Evolutionary conservation across 2,329 filamentous ascomycete genomes (phyloP).

Genomic region (Colletotrichum spinosum): DNA sequence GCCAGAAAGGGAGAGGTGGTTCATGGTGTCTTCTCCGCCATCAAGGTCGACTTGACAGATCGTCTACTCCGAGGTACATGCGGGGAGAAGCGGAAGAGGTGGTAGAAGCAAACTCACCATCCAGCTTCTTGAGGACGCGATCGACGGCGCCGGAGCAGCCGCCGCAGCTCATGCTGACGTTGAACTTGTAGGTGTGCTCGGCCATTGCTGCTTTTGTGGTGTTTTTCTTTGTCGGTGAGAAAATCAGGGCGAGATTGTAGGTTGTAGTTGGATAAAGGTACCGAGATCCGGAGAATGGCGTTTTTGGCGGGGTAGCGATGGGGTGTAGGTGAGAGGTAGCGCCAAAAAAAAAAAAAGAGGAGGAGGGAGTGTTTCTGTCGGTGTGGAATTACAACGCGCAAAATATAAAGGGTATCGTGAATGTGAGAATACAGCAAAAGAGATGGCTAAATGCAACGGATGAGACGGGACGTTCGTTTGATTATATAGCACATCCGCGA

Average conservation of each 20-base stretch:
- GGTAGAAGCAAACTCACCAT: conserved; percentile 68
- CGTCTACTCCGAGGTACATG: too few relatives aligned
- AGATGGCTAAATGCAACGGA: too few relatives aligned
- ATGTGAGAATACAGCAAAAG: background rate
- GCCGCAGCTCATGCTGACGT: conserved; percentile 92
- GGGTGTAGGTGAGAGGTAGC: conserved; percentile 3
- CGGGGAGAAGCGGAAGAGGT: background rate
- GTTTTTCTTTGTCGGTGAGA: conserved; percentile 14
- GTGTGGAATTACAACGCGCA: too few relatives aligned
- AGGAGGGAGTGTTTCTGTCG: conserved; percentile 20
- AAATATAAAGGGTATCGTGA: conserved; percentile 18
- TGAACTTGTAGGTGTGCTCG: conserved; percentile 95
- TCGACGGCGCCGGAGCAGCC: conserved; percentile 97
- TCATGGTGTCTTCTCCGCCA: conserved; percentile 3
- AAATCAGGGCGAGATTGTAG: background rate
- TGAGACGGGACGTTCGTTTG: conserved; percentile 5
- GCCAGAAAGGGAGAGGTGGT: too few relatives aligned
- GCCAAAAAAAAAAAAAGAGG: too few relatives aligned
- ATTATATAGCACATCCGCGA: conserved; percentile 27
- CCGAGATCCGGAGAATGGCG: conserved; percentile 19
- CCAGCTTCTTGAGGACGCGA: conserved; percentile 90
- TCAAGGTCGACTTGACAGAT: background rate
- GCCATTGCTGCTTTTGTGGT: conserved; percentile 65
- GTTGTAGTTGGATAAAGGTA: conserved; percentile 22
- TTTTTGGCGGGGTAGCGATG: conserved; percentile 35